These are phyloP conservation scores for rapeseed (Brassica napus) DNA, from an alignment of 345 rosid species.

Conservation along the genomic window Da-Ae NC_063448.1:53779501-53780000, in stretches of 20 bases:
- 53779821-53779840: neutral
- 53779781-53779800: conserved; percentile 47
- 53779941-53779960: conserved; percentile 15
- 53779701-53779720: conserved; percentile 62
- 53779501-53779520: conserved; percentile 76
- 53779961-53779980: neutral
- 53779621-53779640: neutral
- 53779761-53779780: conserved; percentile 82
- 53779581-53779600: neutral
- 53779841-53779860: neutral
- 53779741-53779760: conserved; percentile 83
- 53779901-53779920: neutral
- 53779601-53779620: conserved; percentile 7
- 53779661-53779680: conserved; percentile 72
- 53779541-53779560: neutral
- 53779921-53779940: neutral
- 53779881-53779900: neutral
- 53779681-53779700: conserved; percentile 88
- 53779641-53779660: neutral
- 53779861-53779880: neutral
- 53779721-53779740: conserved; percentile 96
- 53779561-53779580: neutral
- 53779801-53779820: conserved; percentile 54
- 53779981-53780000: neutral
- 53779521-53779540: conserved; percentile 21